These are phyloP conservation scores for Boletus huronensis DNA, from an alignment of 768 basidiomycete species.

Conservation along the genomic window DNA sequence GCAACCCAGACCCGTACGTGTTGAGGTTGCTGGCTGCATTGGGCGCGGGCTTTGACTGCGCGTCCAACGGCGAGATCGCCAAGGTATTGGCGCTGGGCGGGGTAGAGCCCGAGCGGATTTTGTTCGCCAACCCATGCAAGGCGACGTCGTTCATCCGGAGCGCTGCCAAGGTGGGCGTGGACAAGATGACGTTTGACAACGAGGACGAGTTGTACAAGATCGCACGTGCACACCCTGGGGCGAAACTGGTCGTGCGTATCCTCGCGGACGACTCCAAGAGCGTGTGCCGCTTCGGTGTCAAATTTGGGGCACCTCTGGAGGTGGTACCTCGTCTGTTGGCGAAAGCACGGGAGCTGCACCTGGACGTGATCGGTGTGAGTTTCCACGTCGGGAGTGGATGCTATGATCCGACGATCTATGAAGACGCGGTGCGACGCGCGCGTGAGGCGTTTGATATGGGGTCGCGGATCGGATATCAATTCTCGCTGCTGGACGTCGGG, in stretches of 20 bases:
- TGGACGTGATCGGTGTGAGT: conserved; percentile 91
- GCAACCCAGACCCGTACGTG: conserved; percentile 96
- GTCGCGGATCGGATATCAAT: conserved; percentile 70
- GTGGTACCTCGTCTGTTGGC: conserved; percentile 76
- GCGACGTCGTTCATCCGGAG: conserved; percentile 88
- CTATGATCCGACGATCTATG: conserved; percentile 87
- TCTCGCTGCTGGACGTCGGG: conserved; percentile 87
- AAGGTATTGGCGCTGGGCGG: conserved; percentile 72
- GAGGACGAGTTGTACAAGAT: conserved; percentile 94
- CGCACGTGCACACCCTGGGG: conserved; percentile 70
- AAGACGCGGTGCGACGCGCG: conserved; percentile 84
- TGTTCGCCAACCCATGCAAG: conserved; percentile 99
- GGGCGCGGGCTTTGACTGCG: conserved; percentile 95
- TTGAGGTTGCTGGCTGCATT: conserved; percentile 85
- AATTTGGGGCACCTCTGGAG: conserved; percentile 89
- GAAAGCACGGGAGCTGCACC: conserved; percentile 71
- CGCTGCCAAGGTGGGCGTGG: conserved; percentile 74
- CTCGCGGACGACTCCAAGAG: conserved; percentile 97
- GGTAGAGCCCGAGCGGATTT: conserved; percentile 76
- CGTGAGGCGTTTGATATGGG: conserved; percentile 87
- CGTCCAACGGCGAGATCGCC: conserved; percentile 89
- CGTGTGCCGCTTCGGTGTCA: conserved; percentile 88
- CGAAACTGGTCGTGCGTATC: conserved; percentile 90
- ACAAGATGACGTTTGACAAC: conserved; percentile 98
- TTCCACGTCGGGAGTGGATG: conserved; percentile 99